Conservation (phyloP, 495 filamentous ascomycete genomes). For the Hapsidospora chrysogenum region DNA sequence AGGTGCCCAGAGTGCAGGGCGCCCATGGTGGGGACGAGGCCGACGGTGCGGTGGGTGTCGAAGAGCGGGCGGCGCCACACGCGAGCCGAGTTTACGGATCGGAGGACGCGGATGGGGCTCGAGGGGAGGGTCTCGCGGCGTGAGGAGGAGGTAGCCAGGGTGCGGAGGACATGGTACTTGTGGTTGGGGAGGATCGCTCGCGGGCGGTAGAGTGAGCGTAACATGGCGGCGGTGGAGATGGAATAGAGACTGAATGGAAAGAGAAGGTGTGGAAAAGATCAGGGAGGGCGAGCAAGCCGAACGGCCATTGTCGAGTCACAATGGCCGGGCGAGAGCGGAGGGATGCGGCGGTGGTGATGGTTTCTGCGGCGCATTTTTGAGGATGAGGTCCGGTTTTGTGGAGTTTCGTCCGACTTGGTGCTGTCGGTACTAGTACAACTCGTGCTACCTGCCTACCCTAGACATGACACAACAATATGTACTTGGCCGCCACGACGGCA, state of each 20-base stretch:
- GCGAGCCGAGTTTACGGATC: conserved; percentile 54
- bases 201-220: background rate
- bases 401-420: too few relatives aligned
- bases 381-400: conserved; percentile 8
- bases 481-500: too few relatives aligned
- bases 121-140: conserved; percentile 31
- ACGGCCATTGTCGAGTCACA: conserved; percentile 13
- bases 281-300: conserved; percentile 5
- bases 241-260: background rate
- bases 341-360: conserved; percentile 20
- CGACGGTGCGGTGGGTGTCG: conserved; percentile 53
- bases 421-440: too few relatives aligned
- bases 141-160: conserved; percentile 4
- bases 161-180: background rate
- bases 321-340: conserved; percentile 7
- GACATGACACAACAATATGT: too few relatives aligned
- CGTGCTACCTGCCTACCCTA: too few relatives aligned
- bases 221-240: background rate
- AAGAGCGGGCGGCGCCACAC: conserved; percentile 51
- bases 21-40: conserved; percentile 92
- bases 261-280: background rate
- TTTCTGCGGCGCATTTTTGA: conserved; percentile 31
- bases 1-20: conserved; percentile 86
- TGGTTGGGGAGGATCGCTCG: background rate
- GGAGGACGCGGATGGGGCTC: conserved; percentile 55